Conservation (phyloP, 148 eudicot species). For the Amaranthus palmeri region DNA sequence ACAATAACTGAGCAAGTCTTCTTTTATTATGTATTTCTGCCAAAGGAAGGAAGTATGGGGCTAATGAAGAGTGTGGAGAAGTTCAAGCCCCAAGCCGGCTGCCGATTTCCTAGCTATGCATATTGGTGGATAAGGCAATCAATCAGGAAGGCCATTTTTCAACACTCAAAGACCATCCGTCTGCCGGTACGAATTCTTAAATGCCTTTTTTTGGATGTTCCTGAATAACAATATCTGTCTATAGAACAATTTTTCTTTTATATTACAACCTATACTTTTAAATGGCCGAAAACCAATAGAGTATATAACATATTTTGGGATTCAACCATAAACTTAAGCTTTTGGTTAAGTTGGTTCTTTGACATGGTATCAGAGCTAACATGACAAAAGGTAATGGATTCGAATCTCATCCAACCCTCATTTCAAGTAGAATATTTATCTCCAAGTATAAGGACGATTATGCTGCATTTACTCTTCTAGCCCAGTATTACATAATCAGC, state of each 20-base stretch:
- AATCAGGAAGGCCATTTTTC: slow-evolving; percentile 73
- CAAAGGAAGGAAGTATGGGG: slow-evolving; percentile 93
- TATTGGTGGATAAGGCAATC: slow-evolving; percentile 95
- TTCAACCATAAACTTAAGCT: no score
- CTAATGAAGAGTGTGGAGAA: slow-evolving; percentile 85
- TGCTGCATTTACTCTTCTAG: no score
- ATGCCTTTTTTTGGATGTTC: not conserved
- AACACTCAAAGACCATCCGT: slow-evolving; percentile 76
- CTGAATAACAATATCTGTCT: not conserved
- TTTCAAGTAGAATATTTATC: no score
- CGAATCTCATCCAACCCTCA: no score
- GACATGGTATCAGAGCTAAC: no score
- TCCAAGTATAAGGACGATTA: no score
- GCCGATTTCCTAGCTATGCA: slow-evolving; percentile 88
- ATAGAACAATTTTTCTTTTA: not conserved
- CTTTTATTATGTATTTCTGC: slow-evolving; percentile 14
- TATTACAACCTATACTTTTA: not conserved
- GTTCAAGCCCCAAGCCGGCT: slow-evolving; percentile 77
- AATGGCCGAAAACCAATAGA: no score
- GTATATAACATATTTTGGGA: no score
- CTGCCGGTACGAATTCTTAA: slow-evolving; percentile 55
- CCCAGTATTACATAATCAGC: no score
- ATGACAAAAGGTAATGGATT: no score
- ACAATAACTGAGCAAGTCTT: slow-evolving; percentile 4
- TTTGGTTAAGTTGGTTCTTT: no score